Base-by-base conservation (phyloP, 306 rosid genomes). In the Acacia confusa region DNA sequence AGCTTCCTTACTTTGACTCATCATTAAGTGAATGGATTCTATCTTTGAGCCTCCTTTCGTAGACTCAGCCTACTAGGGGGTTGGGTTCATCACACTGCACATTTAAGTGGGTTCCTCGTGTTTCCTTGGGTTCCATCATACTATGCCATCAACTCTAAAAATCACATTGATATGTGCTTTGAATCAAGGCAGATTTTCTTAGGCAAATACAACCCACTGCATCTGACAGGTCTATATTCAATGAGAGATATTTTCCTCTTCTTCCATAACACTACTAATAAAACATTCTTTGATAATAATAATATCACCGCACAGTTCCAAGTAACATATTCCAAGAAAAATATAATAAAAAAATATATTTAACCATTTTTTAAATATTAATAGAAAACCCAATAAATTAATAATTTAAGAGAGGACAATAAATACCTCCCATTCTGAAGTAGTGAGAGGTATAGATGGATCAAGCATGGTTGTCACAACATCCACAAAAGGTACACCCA, bases 401-500 rank as follows among this genome's bases (percentile, higher is more conserved):
- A 13, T 40, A 69, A 70, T 24, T 43, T 8, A 83, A 45, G 52
- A 58, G 40, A 76, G 38, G 45, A 70, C 50, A 47, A 80, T 68
- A 58, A 74, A 80, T 85, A 92, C 99, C 99, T 95, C 97, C 99
- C 99, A 95, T 89, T 95, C 99, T 36, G 94, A 70, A 79, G 99
- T 93, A 76, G 99, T 95, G 78, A 95, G 97, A 47, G 99, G 99
- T 83, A 95, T 93, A 30, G 95, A 93, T 77, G 97, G 97, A 85
- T 95, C 99, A 80, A 95, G 95, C 99, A 95, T 95, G 75, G 97
- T 93, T 25, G 99, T 95, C 89, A 95, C 24, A 65, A 95, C 97
- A 84, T 95, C 99, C 45, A 95, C 99, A 77, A 95, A 95, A 85
- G 99, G 99, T 70, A 95, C 99, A 77, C 99, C 97, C 68, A 93